A percentile compares a stretch with the other conserved stretches of the same genome.
phyloP scores from a whole-genome alignment of 345 rosid species.

The Gossypium turneri region DNA sequence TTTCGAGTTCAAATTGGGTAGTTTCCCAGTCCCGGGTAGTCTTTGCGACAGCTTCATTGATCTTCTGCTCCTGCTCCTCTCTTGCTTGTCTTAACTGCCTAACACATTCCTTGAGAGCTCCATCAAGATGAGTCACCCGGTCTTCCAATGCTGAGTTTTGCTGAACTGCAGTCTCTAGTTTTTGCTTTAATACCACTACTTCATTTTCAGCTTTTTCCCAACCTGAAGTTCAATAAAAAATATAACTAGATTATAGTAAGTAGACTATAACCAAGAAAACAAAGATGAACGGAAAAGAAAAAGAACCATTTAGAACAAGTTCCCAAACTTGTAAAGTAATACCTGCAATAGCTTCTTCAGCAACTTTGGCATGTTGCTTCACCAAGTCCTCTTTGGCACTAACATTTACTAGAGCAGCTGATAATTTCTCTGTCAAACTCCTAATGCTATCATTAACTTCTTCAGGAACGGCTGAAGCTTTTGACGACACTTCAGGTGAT shows the following conservation, averaged over 20 bases:
- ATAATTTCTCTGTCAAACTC: constrained; percentile 60
- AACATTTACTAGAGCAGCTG: constrained; percentile 74
- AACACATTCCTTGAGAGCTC: constrained; percentile 91
- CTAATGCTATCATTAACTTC: constrained; percentile 48
- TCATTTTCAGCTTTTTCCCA: constrained; percentile 97
- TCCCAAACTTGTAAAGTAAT: constrained; percentile 5
- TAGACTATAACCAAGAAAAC: not conserved
- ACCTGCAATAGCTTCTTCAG: constrained; percentile 98
- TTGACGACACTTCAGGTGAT: constrained; percentile 55
- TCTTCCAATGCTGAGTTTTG: constrained; percentile 57
- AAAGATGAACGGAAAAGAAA: not conserved
- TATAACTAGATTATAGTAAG: not conserved
- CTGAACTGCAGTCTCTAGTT: constrained; percentile 49
- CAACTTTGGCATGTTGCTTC: constrained; percentile 88
- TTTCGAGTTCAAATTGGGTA: constrained; percentile 49
- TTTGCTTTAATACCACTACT: constrained; percentile 47
- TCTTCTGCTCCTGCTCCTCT: constrained; percentile 68
- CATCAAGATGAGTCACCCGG: constrained; percentile 79
- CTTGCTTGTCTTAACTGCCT: constrained; percentile 85
- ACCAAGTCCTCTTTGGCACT: constrained; percentile 87
- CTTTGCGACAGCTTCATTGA: constrained; percentile 50
- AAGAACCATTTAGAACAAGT: not conserved
- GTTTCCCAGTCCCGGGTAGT: constrained; percentile 50
- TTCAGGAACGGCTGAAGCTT: constrained; percentile 32
- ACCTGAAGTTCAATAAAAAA: constrained; percentile 38